phyloP scores from a whole-genome alignment of 768 basidiomycete species.

The Serpula lacrymans region DNA sequence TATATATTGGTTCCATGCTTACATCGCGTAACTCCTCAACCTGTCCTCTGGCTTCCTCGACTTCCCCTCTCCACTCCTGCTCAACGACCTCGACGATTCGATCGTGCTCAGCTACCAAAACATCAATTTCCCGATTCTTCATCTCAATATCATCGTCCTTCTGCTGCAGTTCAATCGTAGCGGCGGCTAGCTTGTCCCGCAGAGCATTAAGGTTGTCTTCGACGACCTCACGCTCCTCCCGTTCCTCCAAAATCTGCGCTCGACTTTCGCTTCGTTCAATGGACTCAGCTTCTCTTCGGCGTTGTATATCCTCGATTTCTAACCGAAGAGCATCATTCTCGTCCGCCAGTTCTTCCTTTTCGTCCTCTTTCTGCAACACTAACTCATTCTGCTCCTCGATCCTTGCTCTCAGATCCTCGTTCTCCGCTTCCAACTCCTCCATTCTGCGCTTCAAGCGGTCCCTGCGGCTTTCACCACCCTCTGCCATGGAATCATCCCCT shows the following conservation, averaged over 20 bases:
- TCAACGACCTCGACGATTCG: constrained; percentile 72
- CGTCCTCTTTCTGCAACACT: constrained; percentile 58
- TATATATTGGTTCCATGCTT: too few species aligned
- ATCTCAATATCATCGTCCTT: constrained; percentile 85
- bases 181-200: constrained; percentile 74
- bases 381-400: constrained; percentile 59
- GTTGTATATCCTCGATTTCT: constrained; percentile 63
- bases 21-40: constrained; percentile 80
- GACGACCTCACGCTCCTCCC: constrained; percentile 73
- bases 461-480: constrained; percentile 36
- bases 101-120: constrained; percentile 71
- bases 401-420: constrained; percentile 54
- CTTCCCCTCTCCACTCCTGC: constrained; percentile 85
- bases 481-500: constrained; percentile 40
- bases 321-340: constrained; percentile 60
- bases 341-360: constrained; percentile 68
- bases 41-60: constrained; percentile 75
- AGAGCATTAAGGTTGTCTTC: constrained; percentile 74
- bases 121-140: constrained; percentile 74
- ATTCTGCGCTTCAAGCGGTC: constrained; percentile 47
- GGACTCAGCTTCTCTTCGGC: constrained; percentile 58
- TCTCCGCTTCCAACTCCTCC: constrained; percentile 59
- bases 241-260: constrained; percentile 64
- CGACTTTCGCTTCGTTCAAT: constrained; percentile 73
- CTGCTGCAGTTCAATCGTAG: constrained; percentile 79